These are phyloP conservation scores for Spiraea crenata DNA, from an alignment of 331 rosid species.

Conservation along the genomic window DNA sequence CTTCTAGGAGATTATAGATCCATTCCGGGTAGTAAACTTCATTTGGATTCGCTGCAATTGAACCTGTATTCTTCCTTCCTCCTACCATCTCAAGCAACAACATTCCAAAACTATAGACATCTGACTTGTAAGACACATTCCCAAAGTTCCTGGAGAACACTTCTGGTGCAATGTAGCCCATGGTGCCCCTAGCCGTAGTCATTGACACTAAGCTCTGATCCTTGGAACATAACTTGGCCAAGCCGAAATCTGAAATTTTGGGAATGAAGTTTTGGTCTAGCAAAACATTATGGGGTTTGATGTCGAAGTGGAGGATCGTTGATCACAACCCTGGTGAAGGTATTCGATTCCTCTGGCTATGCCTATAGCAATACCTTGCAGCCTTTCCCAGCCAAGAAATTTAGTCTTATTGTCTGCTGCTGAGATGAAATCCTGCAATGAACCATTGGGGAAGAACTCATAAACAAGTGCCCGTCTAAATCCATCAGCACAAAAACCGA, in stretches of 20 bases:
- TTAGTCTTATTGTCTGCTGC: slow-evolving; percentile 2
- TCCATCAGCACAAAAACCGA: slow-evolving; percentile 18
- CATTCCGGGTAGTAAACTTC: slow-evolving; percentile 10
- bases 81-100: slow-evolving; percentile 10
- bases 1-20: slow-evolving; percentile 16
- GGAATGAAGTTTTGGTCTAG: slow-evolving; percentile 3
- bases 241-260: slow-evolving; percentile 18
- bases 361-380: slow-evolving; percentile 14
- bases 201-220: slow-evolving; percentile 21
- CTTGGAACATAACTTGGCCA: slow-evolving; percentile 21
- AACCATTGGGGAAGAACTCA: slow-evolving; percentile 15
- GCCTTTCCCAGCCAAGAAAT: slow-evolving; percentile 10
- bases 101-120: slow-evolving; percentile 19
- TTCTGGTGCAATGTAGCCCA: slow-evolving; percentile 22
- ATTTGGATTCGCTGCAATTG: not conserved
- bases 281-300: slow-evolving; percentile 10
- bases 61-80: slow-evolving; percentile 2
- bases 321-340: slow-evolving; percentile 14
- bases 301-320: slow-evolving; percentile 13
- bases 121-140: slow-evolving; percentile 13
- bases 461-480: slow-evolving; percentile 15
- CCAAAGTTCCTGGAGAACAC: slow-evolving; percentile 20
- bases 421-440: slow-evolving; percentile 11
- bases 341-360: slow-evolving; percentile 17
- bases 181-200: slow-evolving; percentile 18